Percentiles rank a stretch among this genome's conserved stretches.
phyloP scores from a whole-genome alignment of 2,329 filamentous ascomycete genomes.

The Purpureocillium takamizusanense region DNA sequence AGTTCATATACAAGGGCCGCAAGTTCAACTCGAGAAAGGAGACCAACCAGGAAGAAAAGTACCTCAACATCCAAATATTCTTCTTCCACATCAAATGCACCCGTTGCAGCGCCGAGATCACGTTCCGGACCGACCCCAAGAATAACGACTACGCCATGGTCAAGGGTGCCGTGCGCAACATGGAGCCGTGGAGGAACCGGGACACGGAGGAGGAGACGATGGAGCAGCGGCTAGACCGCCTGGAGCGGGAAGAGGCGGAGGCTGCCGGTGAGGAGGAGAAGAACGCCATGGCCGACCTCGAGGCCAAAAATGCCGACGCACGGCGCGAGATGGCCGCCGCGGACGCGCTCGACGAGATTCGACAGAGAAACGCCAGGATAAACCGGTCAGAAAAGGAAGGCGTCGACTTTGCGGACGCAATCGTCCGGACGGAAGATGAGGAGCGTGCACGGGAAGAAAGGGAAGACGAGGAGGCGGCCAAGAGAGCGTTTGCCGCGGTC shows the following conservation, averaged over 20 bases:
- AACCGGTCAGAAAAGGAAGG: slow-evolving; percentile 66
- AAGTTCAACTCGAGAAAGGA: slow-evolving; percentile 97
- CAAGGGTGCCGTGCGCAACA: slow-evolving; percentile 81
- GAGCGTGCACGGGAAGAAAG: slow-evolving; percentile 58
- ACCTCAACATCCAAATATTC: slow-evolving; percentile 80
- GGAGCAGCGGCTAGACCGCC: slow-evolving; percentile 73
- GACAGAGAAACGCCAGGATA: slow-evolving; percentile 80
- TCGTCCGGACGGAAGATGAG: slow-evolving; percentile 45
- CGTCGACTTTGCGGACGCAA: slow-evolving; percentile 47
- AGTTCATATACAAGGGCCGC: slow-evolving; percentile 86
- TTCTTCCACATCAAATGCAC: slow-evolving; percentile 81
- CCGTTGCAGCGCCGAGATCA: slow-evolving; percentile 76
- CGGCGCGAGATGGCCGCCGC: slow-evolving; percentile 95
- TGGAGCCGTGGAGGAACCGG: slow-evolving; percentile 74
- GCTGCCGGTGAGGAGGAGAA: slow-evolving; percentile 59
- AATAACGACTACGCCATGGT: slow-evolving; percentile 83
- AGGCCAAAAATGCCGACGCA: slow-evolving; percentile 87
- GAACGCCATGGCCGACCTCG: slow-evolving; percentile 91
- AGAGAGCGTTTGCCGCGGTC: slow-evolving; percentile 63
- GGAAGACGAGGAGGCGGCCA: slow-evolving; percentile 78
- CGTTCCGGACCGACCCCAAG: slow-evolving; percentile 90
- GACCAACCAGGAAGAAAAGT: slow-evolving; percentile 77
- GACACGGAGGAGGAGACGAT: slow-evolving; percentile 66
- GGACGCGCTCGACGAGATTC: slow-evolving; percentile 90
- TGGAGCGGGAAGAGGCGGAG: slow-evolving; percentile 66